Percentiles rank a stretch among this genome's conserved stretches.
Evolutionary conservation across 768 basidiomycete species (phyloP).

Genomic region (Coprinopsis marcescibilis): DNA sequence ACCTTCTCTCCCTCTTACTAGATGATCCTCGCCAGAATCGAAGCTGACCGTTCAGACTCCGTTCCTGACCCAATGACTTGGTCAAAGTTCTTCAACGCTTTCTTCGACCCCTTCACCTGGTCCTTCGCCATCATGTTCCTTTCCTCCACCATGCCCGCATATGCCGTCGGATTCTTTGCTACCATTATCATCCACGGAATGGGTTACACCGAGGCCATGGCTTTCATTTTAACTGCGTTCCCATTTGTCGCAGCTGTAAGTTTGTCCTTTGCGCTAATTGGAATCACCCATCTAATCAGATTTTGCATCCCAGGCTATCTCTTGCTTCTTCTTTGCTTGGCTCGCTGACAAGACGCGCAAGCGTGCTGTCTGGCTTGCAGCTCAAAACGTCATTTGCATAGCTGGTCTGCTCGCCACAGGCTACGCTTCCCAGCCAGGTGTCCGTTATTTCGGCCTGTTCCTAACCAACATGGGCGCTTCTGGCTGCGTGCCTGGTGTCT

Average conservation of each 20-base stretch:
- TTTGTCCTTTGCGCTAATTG: neutral
- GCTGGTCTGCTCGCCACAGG: slow-evolving; percentile 27
- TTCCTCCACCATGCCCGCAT: slow-evolving; percentile 31
- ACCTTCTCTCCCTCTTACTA: slow-evolving; percentile 19
- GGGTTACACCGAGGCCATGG: slow-evolving; percentile 24
- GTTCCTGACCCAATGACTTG: slow-evolving; percentile 36
- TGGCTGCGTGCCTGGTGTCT: slow-evolving; percentile 28
- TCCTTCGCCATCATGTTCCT: slow-evolving; percentile 38
- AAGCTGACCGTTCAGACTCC: slow-evolving; percentile 47
- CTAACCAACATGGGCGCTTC: slow-evolving; percentile 29
- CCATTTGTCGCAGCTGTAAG: slow-evolving; percentile 28
- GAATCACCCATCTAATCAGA: neutral
- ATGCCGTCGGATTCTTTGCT: slow-evolving; percentile 30
- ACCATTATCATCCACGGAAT: slow-evolving; percentile 31
- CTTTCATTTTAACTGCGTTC: slow-evolving; percentile 30
- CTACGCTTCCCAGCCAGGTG: slow-evolving; percentile 23
- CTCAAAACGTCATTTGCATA: slow-evolving; percentile 27
- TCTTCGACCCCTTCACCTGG: slow-evolving; percentile 45
- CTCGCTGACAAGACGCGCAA: slow-evolving; percentile 29
- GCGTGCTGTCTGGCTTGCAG: slow-evolving; percentile 28
- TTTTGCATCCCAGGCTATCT: slow-evolving; percentile 28
- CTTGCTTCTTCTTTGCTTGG: slow-evolving; percentile 31
- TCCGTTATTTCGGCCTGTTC: slow-evolving; percentile 32
- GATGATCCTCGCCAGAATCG: slow-evolving; percentile 38
- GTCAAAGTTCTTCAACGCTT: slow-evolving; percentile 31